Evolutionary conservation across 208 protist genomes (phyloP), one percentile per base, ranked within the genome.

Genomic region (Crithidia thermophila): DNA sequence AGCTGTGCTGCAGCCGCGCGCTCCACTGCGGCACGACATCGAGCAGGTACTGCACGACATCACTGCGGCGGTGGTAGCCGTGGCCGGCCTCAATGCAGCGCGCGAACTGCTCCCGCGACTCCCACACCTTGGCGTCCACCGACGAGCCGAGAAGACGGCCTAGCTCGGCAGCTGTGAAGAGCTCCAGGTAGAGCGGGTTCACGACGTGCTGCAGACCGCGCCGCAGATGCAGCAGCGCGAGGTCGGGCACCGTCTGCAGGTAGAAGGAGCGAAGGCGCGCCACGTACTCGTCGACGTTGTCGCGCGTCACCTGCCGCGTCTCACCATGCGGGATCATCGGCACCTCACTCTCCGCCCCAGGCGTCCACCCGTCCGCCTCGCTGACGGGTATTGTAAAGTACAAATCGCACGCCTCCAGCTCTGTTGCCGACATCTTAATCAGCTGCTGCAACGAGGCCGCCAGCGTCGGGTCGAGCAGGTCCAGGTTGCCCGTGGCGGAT

Each of bases 131-230:
- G 14, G 27, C 31, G 11, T 86, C 86, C 13, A 75, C 45, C 13
- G 77, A 53, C 3, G 84, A 85, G 46, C 82, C 72, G 10, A 95
- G 74, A 3, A 95, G 33, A 9, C 68, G 43, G 36, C 75, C 62
- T 37, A 95, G 71, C 62, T 95, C 89, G 10, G 49, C 58, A 1
- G 68, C 72, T 37, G 39, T 77, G 64, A 95, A 95, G 20, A 95
- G 68, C 33, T 53, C 33, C 18, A 95, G 73, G 68, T 88, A 75
- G 21, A 75, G 20, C 2, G 82, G 75, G 57, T 84, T 84, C 3
- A 91, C 52, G 0, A 72, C 56, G 65, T 60, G 74, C 30, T 74
- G 64, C 23, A 95, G 73, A 3, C 88, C 88, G 30, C 68, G 61
- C 49, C 76, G 72, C 28, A 94, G 80, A 43, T 77, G 51, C 56